Base-by-base conservation (phyloP, 768 basidiomycete genomes). In the Auricularia sp. region DNA sequence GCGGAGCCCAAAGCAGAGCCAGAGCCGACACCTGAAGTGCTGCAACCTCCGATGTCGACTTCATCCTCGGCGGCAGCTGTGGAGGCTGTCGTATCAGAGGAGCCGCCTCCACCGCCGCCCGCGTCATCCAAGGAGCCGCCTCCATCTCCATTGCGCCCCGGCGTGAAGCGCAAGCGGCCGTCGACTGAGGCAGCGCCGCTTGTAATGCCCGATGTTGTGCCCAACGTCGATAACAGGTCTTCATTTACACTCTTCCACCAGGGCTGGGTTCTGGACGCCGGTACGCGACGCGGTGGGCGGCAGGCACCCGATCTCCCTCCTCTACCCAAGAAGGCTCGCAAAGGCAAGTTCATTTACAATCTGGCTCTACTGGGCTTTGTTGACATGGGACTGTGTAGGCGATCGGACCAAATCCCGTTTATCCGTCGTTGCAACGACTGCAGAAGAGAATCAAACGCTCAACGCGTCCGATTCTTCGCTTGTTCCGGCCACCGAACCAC, bases 261-360 rank as follows among this genome's bases (percentile, higher is more conserved):
- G 29, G 93, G 93, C 0, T 95, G 92, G 93, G 91, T 96, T 7
- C 75, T 95, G 14, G 90, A 91, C 29, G 78, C 84, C 2, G 90
- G 88, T 39, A 82, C 85, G 62, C 82, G 84, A 67, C 81, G 93
- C 36, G 82, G 85, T 36, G 84, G 85, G 23, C 77, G 88, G 39
- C 61, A 56, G 42, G 43, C 77, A 14, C 66, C 79, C 10, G 84
- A 85, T 3, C 66, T 78, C 36, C 82, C 80, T 39, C 82, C 84
- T 10, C 83, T 84, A 36, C 83, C 77, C 74, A 87, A 86, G 75
- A 79, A 77, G 42, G 75, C 75, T 65, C 82, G 82, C 60, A 78
- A 76, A 23, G 79, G 84, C 78, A 64, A 61, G 71, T 63, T 6
- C 61, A 36, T 64, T 44, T 29, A 29, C 29, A 3, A 29, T 29